phyloP scores from a whole-genome alignment of 2,329 filamentous ascomycete species.

The Penicillium sp. region DNA sequence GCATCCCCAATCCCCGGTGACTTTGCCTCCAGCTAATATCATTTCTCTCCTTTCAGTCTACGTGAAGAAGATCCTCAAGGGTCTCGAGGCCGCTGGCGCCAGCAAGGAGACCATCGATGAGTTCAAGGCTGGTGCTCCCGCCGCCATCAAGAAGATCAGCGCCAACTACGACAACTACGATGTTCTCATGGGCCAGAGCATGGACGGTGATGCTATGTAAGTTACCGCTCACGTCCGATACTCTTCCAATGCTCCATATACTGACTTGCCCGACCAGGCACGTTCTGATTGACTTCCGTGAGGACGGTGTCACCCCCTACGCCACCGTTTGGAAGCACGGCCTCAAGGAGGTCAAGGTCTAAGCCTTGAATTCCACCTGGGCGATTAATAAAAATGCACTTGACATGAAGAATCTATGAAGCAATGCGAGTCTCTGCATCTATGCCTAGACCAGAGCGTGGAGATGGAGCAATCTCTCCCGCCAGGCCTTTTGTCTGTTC shows the following conservation, averaged over 20 bases:
- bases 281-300: conserved; percentile 92
- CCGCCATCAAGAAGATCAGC: conserved; percentile 75
- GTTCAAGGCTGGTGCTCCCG: conserved; percentile 71
- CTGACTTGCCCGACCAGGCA: conserved; percentile 50
- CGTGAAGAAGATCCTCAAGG: conserved; percentile 80
- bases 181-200: conserved; percentile 85
- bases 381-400: conserved; percentile 19
- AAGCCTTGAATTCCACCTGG: conserved; percentile 33
- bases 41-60: conserved; percentile 46
- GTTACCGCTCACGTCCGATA: conserved; percentile 35
- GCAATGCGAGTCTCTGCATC: conserved; percentile 15
- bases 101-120: conserved; percentile 58
- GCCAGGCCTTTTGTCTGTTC: conserved; percentile 17
- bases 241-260: not conserved
- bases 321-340: conserved; percentile 95
- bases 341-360: conserved; percentile 84
- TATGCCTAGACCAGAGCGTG: conserved; percentile 11
- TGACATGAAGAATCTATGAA: conserved; percentile 24
- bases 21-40: not conserved
- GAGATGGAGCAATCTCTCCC: conserved; percentile 10
- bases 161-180: conserved; percentile 95
- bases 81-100: conserved; percentile 58
- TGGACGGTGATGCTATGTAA: conserved; percentile 91
- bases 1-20: not conserved
- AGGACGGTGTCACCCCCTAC: conserved; percentile 87